A percentile compares a stretch with the other conserved stretches of the same genome.
These are phyloP conservation scores for Amanita molliuscula DNA, from an alignment of 768 basidiomycete genomes.

Conservation along the genomic window DNA sequence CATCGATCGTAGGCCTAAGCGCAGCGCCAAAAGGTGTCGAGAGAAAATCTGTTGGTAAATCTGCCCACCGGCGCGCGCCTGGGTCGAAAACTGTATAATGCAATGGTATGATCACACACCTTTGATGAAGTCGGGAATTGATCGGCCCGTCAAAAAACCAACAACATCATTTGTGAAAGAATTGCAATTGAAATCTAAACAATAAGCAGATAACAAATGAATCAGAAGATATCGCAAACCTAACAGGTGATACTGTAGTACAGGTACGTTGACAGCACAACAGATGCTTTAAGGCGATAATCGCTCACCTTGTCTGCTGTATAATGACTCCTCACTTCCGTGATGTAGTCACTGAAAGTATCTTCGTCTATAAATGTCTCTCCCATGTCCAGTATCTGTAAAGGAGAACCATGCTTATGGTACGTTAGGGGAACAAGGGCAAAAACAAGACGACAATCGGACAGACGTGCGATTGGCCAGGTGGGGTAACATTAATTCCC, in stretches of 20 bases:
- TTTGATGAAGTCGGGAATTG: slow-evolving; percentile 75
- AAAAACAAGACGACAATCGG: neutral
- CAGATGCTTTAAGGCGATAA: neutral
- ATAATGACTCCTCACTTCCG: slow-evolving; percentile 67
- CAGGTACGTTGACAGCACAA: neutral
- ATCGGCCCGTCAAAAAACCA: slow-evolving; percentile 77
- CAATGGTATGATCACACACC: slow-evolving; percentile 30
- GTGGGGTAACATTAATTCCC: slow-evolving; percentile 62
- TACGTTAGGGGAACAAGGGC: neutral
- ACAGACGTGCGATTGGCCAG: slow-evolving; percentile 78
- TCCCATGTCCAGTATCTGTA: slow-evolving; percentile 66
- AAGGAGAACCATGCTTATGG: slow-evolving; percentile 61
- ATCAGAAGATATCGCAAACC: slow-evolving; percentile 28
- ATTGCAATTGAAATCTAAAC: slow-evolving; percentile 86
- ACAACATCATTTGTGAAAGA: slow-evolving; percentile 85
- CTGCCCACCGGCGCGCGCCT: slow-evolving; percentile 21
- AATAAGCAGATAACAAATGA: neutral
- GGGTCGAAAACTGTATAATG: neutral
- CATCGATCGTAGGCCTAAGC: slow-evolving; percentile 83
- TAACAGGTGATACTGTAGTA: slow-evolving; percentile 69
- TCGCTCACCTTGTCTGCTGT: slow-evolving; percentile 75
- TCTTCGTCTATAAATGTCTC: slow-evolving; percentile 73
- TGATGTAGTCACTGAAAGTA: slow-evolving; percentile 79
- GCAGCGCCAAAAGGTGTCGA: slow-evolving; percentile 83
- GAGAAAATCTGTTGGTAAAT: slow-evolving; percentile 74